Evolutionary conservation across 306 rosid genomes (phyloP).

Genomic region (Quercus cerris): DNA sequence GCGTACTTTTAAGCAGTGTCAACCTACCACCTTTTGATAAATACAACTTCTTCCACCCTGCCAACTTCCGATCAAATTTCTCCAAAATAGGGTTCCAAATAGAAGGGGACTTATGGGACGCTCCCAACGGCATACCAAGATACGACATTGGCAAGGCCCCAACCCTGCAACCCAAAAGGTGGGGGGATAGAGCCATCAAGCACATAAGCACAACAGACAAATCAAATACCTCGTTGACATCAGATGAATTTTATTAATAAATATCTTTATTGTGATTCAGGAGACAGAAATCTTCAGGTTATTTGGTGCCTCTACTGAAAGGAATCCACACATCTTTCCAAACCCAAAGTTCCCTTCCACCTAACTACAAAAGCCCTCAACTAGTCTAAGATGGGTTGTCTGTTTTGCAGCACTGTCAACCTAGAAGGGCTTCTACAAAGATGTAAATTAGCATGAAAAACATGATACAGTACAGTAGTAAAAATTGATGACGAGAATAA

Average conservation of each 20-base stretch:
- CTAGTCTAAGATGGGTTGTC: background rate
- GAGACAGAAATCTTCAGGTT: background rate
- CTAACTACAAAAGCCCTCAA: background rate
- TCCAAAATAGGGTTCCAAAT: no score
- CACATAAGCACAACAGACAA: background rate
- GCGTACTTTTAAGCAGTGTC: no score
- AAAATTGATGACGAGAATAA: background rate
- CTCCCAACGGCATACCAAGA: conserved; percentile 41
- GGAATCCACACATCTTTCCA: background rate
- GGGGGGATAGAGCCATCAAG: background rate
- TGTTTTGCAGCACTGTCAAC: background rate
- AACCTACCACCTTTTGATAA: no score
- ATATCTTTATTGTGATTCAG: background rate
- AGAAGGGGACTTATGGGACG: conserved; percentile 23
- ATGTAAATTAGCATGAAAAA: background rate
- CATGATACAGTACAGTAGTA: background rate
- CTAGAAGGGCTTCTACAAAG: conserved; percentile 2
- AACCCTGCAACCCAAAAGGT: background rate
- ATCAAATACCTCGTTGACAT: background rate
- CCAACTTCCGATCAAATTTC: no score
- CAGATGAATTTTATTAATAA: background rate
- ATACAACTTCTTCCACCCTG: no score
- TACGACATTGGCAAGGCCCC: no score
- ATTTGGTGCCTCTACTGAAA: background rate
- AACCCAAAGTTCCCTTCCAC: background rate